phyloP scores from a whole-genome alignment of 306 rosid genomes.

The Cucumis cinereus region DNA sequence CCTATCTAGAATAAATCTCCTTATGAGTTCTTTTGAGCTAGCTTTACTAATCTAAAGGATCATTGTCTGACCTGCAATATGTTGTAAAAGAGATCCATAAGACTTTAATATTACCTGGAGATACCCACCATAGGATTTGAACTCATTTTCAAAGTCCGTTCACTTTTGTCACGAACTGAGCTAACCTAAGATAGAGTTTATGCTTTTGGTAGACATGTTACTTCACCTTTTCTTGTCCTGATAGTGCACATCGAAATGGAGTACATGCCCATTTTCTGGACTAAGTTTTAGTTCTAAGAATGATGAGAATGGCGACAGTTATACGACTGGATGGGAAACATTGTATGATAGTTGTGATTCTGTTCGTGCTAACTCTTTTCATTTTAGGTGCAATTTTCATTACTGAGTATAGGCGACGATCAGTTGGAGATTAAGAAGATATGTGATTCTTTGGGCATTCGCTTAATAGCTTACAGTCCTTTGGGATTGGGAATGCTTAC shows the following conservation, averaged over 20 bases:
- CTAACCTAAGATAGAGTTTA: not conserved
- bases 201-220: no score
- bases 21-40: no score
- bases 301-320: not conserved
- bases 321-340: not conserved
- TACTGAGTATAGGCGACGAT: constrained; percentile 76
- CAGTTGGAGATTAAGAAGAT: constrained; percentile 67
- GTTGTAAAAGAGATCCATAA: not conserved
- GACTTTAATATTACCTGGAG: not conserved
- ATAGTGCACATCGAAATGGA: not conserved
- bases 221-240: no score
- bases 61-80: not conserved
- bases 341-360: not conserved
- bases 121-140: not conserved
- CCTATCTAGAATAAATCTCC: not conserved
- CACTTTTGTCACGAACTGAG: not conserved
- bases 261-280: not conserved
- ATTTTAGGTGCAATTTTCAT: constrained; percentile 80
- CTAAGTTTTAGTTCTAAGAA: not conserved
- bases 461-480: constrained; percentile 87
- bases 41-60: no score
- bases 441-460: constrained; percentile 76
- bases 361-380: not conserved
- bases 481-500: constrained; percentile 98
- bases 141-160: not conserved